phyloP scores from a whole-genome alignment of 2,329 filamentous ascomycete genomes.

The Zymoseptoria pseudotritici region DNA sequence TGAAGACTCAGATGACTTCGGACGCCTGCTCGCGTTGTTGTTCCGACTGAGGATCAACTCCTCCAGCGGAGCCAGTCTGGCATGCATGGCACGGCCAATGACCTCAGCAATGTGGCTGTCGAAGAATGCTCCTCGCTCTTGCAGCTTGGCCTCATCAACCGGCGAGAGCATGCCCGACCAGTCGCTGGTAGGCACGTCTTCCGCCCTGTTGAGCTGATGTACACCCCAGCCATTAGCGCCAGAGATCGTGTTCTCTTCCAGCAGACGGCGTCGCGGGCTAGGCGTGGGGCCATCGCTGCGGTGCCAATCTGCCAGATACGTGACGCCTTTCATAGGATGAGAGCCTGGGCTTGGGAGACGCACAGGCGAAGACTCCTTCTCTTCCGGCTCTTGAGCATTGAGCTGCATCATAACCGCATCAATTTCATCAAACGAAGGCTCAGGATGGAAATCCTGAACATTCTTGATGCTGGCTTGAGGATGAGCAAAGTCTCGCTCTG shows the following conservation, averaged over 20 bases:
- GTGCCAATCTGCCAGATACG: slow-evolving; percentile 27
- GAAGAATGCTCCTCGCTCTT: slow-evolving; percentile 77
- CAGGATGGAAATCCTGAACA: slow-evolving; percentile 16
- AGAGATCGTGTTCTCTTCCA: not conserved
- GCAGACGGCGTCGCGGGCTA: slow-evolving; percentile 42
- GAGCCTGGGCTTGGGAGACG: slow-evolving; percentile 21
- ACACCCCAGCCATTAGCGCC: slow-evolving; percentile 44
- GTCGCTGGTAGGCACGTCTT: slow-evolving; percentile 68
- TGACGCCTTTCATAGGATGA: slow-evolving; percentile 24
- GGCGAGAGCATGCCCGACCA: slow-evolving; percentile 85
- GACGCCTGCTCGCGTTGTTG: slow-evolving; percentile 37
- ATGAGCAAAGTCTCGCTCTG: slow-evolving; percentile 1
- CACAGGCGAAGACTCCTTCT: slow-evolving; percentile 7
- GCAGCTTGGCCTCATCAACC: slow-evolving; percentile 74
- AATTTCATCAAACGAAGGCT: slow-evolving; percentile 68
- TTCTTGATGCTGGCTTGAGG: slow-evolving; percentile 12
- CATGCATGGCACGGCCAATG: slow-evolving; percentile 68
- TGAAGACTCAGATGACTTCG: slow-evolving; percentile 50
- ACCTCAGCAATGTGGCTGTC: slow-evolving; percentile 83
- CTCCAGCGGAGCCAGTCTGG: slow-evolving; percentile 73
- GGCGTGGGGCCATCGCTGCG: slow-evolving; percentile 68
- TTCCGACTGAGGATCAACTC: slow-evolving; percentile 71
- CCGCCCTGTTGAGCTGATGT: slow-evolving; percentile 55
- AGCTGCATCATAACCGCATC: slow-evolving; percentile 88
- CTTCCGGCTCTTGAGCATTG: slow-evolving; percentile 61